Base-by-base conservation (phyloP, 805 yeast genomes). In the Sungouiella thailandica region DNA sequence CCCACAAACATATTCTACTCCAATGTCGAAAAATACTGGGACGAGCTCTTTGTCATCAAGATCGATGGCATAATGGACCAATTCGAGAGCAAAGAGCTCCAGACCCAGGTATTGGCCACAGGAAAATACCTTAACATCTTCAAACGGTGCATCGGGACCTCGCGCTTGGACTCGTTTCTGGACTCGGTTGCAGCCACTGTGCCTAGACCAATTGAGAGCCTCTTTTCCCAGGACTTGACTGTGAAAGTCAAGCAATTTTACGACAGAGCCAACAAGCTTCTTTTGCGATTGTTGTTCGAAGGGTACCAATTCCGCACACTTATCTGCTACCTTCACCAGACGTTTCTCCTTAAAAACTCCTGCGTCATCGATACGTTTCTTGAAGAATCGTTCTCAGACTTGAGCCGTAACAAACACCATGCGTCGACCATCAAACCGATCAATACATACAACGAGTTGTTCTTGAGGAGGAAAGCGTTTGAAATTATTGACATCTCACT, bases 111-210 rank as follows among this genome's bases (percentile, higher is more conserved):
- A 0, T 61, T 90, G 16, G 64, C 78, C 32, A 85, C 96, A 0
- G 99, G 99, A 2, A 89, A 87, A 57, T 80, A 80, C 46, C 61
- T 88, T 36, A 84, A 86, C 48, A 80, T 90, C 3, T 66, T 83
- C 28, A 70, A 76, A 35, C 77, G 71, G 36, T 78, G 84, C 48
- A 56, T 61, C 8, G 82, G 80, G 0, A 59, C 74, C 3, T 23
- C 29, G 5, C 39, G 62, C 2, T 29, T 37, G 11, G 23, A 30
- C 7, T 31, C 25, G 17, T 15, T 34, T 7, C 23, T 35, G 5
- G 40, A 20, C n/a, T 24, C 17, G 11, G 20, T 19, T 19, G 27
- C 20, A 2, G 25, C 25, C 11, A 12, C 7, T 11, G 15, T 17
- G 6, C 35, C 47, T 9, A 40, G 37, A 4, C 56, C 58, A 1